These are phyloP conservation scores for Madurella mycetomatis DNA, from an alignment of 2,329 filamentous ascomycete genomes.

Conservation along the genomic window DNA sequence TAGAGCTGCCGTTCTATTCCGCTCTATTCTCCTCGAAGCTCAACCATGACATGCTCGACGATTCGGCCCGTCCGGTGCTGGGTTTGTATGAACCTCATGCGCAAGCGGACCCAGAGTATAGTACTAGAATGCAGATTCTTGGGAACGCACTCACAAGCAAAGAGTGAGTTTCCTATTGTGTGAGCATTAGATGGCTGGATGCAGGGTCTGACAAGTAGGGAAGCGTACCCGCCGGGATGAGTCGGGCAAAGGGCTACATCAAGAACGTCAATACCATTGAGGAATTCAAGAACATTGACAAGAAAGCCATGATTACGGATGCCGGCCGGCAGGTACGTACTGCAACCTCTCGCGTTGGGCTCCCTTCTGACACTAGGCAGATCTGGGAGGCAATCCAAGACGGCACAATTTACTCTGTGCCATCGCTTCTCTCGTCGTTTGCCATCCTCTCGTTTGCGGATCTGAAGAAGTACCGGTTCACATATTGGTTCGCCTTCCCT, in stretches of 20 bases:
- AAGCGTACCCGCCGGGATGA: conserved; percentile 65
- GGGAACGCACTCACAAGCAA: conserved; percentile 79
- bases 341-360: background rate
- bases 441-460: conserved; percentile 89
- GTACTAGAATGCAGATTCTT: conserved; percentile 84
- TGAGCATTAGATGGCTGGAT: background rate
- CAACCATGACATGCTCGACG: conserved; percentile 94
- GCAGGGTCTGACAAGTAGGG: conserved; percentile 10
- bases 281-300: conserved; percentile 82
- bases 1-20: conserved; percentile 92
- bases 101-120: conserved; percentile 65
- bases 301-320: conserved; percentile 69
- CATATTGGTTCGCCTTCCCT: conserved; percentile 97
- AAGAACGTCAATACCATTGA: conserved; percentile 96
- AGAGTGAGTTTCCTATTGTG: conserved; percentile 55
- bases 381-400: conserved; percentile 98
- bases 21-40: conserved; percentile 91
- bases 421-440: conserved; percentile 86
- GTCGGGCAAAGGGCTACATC: conserved; percentile 87
- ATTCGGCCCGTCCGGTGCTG: conserved; percentile 79
- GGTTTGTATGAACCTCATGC: conserved; percentile 84
- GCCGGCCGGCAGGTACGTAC: conserved; percentile 68
- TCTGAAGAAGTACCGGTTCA: conserved; percentile 94
- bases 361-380: conserved; percentile 43
- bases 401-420: conserved; percentile 91